A percentile compares a stretch with the other conserved stretches of the same genome.
Conservation (phyloP, 1,284 basidiomycete species). For the Rhodotorula sp. region DNA sequence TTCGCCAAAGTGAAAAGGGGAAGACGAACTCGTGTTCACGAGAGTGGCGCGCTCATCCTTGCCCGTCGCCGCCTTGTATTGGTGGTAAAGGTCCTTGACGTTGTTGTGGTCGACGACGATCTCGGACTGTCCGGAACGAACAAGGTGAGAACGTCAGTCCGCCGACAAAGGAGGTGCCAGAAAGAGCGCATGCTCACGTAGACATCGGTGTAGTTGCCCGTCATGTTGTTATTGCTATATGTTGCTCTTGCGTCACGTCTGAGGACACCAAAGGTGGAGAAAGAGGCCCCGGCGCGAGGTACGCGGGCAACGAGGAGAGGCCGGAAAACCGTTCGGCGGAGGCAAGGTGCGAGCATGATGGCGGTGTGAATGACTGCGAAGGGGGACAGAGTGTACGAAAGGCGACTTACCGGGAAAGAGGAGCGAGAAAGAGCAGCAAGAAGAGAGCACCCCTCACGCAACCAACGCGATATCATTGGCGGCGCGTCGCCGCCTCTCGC, state of each 20-base stretch:
- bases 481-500: too few species aligned
- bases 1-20: background rate
- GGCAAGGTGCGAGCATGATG: background rate
- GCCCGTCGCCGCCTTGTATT: constrained; percentile 5
- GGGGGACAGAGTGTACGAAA: background rate
- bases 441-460: too few species aligned
- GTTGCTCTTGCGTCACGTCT: background rate
- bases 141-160: background rate
- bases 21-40: constrained; percentile 16
- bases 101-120: constrained; percentile 27
- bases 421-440: background rate
- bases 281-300: background rate
- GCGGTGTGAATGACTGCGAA: too few species aligned
- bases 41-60: constrained; percentile 13
- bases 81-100: constrained; percentile 17
- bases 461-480: too few species aligned
- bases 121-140: constrained; percentile 4
- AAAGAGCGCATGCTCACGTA: background rate
- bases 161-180: background rate
- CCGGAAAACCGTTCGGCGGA: background rate
- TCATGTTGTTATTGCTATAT: constrained; percentile 4
- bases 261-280: background rate
- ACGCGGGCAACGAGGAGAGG: background rate
- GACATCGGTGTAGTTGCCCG: background rate
- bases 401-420: background rate